phyloP scores from a whole-genome alignment of 2,329 filamentous ascomycete genomes.

The Aureobasidium mangrovei region DNA sequence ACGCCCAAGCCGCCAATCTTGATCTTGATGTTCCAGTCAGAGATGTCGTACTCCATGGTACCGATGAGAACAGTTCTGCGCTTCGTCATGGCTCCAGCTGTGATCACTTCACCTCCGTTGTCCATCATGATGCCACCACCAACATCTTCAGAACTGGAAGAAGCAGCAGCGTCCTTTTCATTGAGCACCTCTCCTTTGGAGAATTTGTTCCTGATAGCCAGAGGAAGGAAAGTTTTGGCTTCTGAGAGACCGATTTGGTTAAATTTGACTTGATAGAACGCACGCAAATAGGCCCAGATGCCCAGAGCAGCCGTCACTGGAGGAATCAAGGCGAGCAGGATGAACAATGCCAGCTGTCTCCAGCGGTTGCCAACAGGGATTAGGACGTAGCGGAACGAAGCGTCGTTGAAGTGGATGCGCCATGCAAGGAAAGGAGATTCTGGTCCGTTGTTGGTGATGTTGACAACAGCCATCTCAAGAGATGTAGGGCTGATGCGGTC shows the following conservation, averaged over 20 bases:
- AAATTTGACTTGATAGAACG: conserved; percentile 56
- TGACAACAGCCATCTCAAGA: conserved; percentile 47
- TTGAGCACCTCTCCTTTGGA: conserved; percentile 20
- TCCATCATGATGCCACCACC: background rate
- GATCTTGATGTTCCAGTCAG: conserved; percentile 61
- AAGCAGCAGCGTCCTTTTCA: conserved; percentile 24
- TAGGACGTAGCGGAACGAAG: conserved; percentile 42
- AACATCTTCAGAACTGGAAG: conserved; percentile 28
- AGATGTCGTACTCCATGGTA: conserved; percentile 64
- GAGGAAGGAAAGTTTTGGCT: conserved; percentile 34
- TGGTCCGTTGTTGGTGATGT: conserved; percentile 48
- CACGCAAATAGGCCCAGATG: conserved; percentile 50
- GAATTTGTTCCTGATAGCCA: conserved; percentile 29
- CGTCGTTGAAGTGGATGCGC: conserved; percentile 48
- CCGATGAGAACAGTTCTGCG: conserved; percentile 55
- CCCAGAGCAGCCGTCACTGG: conserved; percentile 41
- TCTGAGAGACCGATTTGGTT: conserved; percentile 49
- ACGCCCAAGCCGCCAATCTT: conserved; percentile 63
- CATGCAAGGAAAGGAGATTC: conserved; percentile 48
- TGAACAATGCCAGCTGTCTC: conserved; percentile 46
- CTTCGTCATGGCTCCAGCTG: conserved; percentile 15
- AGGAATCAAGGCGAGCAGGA: conserved; percentile 48
- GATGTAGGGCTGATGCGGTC: conserved; percentile 55
- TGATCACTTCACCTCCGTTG: background rate
- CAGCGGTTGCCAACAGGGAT: conserved; percentile 47